Evolutionary conservation across 768 basidiomycete species (phyloP).

Genomic region (Podaxis sp.): DNA sequence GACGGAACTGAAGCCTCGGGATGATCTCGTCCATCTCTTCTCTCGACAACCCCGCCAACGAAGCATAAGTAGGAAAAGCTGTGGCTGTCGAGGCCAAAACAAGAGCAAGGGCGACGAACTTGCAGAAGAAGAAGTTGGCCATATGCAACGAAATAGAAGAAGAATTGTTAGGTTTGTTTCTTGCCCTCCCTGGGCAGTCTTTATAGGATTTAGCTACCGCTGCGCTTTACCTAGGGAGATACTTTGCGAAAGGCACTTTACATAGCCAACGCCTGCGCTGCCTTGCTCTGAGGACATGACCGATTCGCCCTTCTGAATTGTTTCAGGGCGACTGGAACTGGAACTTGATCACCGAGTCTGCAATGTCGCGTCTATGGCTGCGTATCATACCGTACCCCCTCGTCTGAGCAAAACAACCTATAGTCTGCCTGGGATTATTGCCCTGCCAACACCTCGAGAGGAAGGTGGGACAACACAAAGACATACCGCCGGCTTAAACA

Average conservation of each 20-base stretch:
- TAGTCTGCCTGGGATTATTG: neutral
- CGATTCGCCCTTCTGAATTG: neutral
- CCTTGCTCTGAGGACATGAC: neutral
- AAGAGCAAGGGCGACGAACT: constrained; percentile 4
- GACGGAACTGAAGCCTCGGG: constrained; percentile 3
- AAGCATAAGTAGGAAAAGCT: constrained; percentile 20
- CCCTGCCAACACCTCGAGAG: neutral
- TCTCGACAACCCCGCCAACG: constrained; percentile 21
- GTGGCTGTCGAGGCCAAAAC: neutral
- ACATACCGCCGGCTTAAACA: too few species aligned
- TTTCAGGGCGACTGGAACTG: neutral
- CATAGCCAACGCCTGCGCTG: neutral
- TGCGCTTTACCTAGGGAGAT: neutral
- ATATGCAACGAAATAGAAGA: neutral
- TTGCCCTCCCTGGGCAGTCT: neutral
- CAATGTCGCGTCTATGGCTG: neutral
- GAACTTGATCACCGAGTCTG: neutral
- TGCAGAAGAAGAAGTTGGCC: neutral
- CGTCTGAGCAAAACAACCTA: neutral
- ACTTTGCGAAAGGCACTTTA: neutral
- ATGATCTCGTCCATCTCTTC: constrained; percentile 17
- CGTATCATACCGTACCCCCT: neutral
- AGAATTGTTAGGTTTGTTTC: neutral
- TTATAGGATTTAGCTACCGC: neutral
- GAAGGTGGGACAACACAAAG: too few species aligned